phyloP scores from a whole-genome alignment of 441 rosid species.

The Erodium trifolium region DNA sequence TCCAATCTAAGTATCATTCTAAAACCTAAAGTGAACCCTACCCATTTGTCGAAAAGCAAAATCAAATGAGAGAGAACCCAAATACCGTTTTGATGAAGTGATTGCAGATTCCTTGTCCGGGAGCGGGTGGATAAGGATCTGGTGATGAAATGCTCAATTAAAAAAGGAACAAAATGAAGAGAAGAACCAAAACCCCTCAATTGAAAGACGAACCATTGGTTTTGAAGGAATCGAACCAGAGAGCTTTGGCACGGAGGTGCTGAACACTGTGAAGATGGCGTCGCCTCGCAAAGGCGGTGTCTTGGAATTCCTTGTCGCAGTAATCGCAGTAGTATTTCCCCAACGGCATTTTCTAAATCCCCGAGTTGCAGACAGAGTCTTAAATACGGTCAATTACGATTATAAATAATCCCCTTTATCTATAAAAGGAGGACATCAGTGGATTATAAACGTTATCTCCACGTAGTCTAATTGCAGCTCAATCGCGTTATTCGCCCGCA shows the following conservation, averaged over 20 bases:
- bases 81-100: slow-evolving; percentile 52
- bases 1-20: neutral
- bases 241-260: slow-evolving; percentile 75
- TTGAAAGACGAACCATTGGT: slow-evolving; percentile 11
- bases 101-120: slow-evolving; percentile 46
- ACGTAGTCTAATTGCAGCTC: too few species aligned
- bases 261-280: slow-evolving; percentile 75
- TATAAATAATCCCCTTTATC: too few species aligned
- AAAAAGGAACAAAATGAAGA: neutral
- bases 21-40: neutral
- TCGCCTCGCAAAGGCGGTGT: slow-evolving; percentile 60
- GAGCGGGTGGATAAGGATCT: slow-evolving; percentile 29
- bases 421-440: too few species aligned
- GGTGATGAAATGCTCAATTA: neutral
- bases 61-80: neutral
- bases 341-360: slow-evolving; percentile 2
- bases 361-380: too few species aligned
- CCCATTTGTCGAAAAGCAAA: neutral
- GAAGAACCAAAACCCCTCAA: neutral
- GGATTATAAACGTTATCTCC: too few species aligned
- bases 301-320: slow-evolving; percentile 80
- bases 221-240: slow-evolving; percentile 52
- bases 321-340: slow-evolving; percentile 71
- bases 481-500: too few species aligned
- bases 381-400: too few species aligned